Evolutionary conservation across 1,284 basidiomycete genomes (phyloP), one percentile per base, ranked within the genome.

Genomic region (Inonotus obliquus): DNA sequence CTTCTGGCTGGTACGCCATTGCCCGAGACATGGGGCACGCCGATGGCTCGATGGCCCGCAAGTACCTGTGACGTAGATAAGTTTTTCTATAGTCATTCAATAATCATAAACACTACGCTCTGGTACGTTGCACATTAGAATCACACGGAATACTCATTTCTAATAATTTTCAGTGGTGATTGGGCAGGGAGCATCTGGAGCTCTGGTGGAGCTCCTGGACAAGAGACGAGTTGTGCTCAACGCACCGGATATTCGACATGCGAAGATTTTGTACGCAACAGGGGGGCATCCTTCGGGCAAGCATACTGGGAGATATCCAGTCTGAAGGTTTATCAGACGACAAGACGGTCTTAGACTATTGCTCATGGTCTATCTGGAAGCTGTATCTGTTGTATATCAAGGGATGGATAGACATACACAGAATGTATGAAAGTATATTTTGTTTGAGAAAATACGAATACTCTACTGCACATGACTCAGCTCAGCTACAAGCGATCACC

Each of bases 161-260:
- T 51, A 19, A 17, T n/a, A 27, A 61, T 45, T 38, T 51, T n/a
- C 68, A 92, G 92, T 68, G 93, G 93, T 64, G 89, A 94, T 67
- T 96, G 92, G 94, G 93, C 93, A 13, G 85, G 86, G 55, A 79
- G 78, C 48, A 87, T 84, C n/a, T 96, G 93, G 93, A 76, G 73
- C 56, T 65, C 73, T 27, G 75, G 86, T 51, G 89, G 88, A 47
- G 79, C 86, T 63, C 89, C 90, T 6, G 92, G 93, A 55, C 91
- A 94, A 74, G 83, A 82, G 4, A 80, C 86, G 71, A 91, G 87
- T 69, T 96, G 94, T 69, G 89, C 90, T n/a, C 76, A 84, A 67
- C 78, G 81, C 66, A 96, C 94, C 17, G 92, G 92, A 52, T 86
- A 85, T 72, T 74, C 84, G 38, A 89, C 87, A 9, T 96, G 94